Evolutionary conservation across 352 stramenopile species (phyloP).

Genomic region (Detonula confervacea): DNA sequence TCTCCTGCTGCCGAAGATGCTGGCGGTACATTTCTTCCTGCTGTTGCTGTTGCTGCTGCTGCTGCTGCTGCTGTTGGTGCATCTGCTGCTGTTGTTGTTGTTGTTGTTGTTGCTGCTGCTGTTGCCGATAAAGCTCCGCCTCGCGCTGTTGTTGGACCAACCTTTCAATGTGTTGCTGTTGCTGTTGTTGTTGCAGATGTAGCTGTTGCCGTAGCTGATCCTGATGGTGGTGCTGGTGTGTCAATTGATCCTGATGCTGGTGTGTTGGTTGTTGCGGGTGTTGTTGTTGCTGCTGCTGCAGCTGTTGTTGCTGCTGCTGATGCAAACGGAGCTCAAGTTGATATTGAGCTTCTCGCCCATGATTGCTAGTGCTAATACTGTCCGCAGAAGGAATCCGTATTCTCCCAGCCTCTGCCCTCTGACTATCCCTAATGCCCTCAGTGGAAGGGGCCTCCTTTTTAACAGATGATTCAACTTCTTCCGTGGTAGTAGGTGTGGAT

Average conservation of each 20-base stretch:
- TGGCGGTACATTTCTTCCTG: no score
- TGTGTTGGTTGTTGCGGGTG: constrained; percentile 12
- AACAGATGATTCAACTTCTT: constrained; percentile 1
- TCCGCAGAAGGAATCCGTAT: neutral
- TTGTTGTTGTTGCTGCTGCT: constrained; percentile 33
- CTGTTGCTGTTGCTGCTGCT: no score
- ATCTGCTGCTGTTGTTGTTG: constrained; percentile 49
- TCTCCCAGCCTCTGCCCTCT: neutral
- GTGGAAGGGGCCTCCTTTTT: constrained; percentile 10
- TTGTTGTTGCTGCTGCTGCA: constrained; percentile 22
- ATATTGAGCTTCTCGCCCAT: constrained; percentile 30
- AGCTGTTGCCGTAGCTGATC: constrained; percentile 24
- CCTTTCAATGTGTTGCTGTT: constrained; percentile 42
- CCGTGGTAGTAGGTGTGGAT: neutral
- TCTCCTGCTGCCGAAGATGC: constrained; percentile 21
- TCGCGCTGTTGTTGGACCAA: constrained; percentile 39
- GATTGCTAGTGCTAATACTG: neutral
- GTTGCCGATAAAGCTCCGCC: constrained; percentile 35
- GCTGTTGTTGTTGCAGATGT: constrained; percentile 36
- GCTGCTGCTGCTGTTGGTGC: constrained; percentile 23
- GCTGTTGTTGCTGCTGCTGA: constrained; percentile 22
- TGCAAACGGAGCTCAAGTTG: constrained; percentile 25
- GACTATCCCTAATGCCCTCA: neutral
- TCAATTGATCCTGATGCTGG: constrained; percentile 20
- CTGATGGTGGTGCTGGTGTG: constrained; percentile 15